Base-by-base conservation (phyloP, 2,329 filamentous ascomycete genomes). In the Falciphora oryzae region DNA sequence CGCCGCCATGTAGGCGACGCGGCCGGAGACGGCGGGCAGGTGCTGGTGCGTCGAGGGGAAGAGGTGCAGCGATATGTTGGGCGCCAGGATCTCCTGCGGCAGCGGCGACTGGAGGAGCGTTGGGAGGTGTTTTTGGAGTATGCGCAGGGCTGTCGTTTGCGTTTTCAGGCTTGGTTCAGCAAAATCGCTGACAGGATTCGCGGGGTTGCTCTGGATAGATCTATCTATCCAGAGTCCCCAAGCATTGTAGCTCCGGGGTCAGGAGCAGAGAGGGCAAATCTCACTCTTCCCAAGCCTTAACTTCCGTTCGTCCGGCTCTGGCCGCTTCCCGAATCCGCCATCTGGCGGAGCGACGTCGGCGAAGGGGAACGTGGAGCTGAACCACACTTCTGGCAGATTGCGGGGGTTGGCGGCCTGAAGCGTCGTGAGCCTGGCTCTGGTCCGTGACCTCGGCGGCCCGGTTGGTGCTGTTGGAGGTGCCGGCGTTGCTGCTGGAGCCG, bases 11-110 rank as follows among this genome's bases (percentile, higher is more conserved):
- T 99, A 99, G 61, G 92, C 90, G 50, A 97, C 90, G 60, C 91
- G 87, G 63, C 95, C 95, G 32, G 91, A 92, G 57, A 98, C 95
- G n/a, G 88, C 90, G 44, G 95, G 95, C 3, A 99, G 90, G 75
- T 94, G 90, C 3, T 91, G 92, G 72, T 96, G 91, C 0, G 91
- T 95, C 32, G 87, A 86, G 53, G 88, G 88, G 75, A 90, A 90
- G 68, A 90, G 85, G 73, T 88, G 85, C 57, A 90, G 85, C 11
- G 85, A 84, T 75, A 91, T 90, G 72, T 89, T 84, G 44, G 91
- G 88, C 57, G 89, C 87, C 68, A 96, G 86, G 67, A 97, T 85
- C 66, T 92, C 88, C 70, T 90, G 86, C 22, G 92, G 88, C 7
- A 89, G 79, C 2, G 87, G 88, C 0, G 85, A 84, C 71, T 89